Conservation (phyloP, 192 early-diverging fungal species). For the Cetraspora pellucida region DNA sequence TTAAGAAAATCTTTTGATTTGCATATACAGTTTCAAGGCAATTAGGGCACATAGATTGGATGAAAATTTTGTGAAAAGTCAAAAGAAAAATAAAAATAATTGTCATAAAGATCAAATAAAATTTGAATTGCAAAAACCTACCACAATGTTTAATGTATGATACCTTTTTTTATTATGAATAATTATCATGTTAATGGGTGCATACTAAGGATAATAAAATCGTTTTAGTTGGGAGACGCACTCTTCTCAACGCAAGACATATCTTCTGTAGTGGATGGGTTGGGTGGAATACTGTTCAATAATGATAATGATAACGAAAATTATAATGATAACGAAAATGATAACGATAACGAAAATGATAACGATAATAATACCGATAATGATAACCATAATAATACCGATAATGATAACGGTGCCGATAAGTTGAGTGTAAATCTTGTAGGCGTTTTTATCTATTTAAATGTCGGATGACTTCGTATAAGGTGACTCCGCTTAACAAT, state of each 20-base stretch:
- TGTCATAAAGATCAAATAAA: background rate
- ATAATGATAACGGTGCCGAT: too few relatives aligned
- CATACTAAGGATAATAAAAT: background rate
- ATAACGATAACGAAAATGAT: too few relatives aligned
- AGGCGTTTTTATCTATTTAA: too few relatives aligned
- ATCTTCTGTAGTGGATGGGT: background rate
- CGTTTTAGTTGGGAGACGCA: background rate
- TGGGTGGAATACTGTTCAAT: background rate
- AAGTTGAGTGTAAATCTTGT: too few relatives aligned
- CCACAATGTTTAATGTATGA: slow-evolving; percentile 30
- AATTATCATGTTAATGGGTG: background rate
- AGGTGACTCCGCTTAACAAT: too few relatives aligned
- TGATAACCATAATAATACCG: slow-evolving; percentile 7
- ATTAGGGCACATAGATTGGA: slow-evolving; percentile 68
- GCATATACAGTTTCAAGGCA: slow-evolving; percentile 53
- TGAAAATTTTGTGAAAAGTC: slow-evolving; percentile 59
- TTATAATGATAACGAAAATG: background rate
- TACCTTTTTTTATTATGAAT: background rate
- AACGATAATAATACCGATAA: too few relatives aligned
- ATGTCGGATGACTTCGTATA: too few relatives aligned
- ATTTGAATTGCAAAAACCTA: background rate
- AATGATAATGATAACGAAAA: background rate
- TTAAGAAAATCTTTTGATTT: background rate
- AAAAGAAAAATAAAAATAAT: slow-evolving; percentile 47
- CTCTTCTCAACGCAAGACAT: background rate